These are phyloP conservation scores for Yarrowia porcina DNA, from an alignment of 805 yeast species.

Conservation along the genomic window DNA sequence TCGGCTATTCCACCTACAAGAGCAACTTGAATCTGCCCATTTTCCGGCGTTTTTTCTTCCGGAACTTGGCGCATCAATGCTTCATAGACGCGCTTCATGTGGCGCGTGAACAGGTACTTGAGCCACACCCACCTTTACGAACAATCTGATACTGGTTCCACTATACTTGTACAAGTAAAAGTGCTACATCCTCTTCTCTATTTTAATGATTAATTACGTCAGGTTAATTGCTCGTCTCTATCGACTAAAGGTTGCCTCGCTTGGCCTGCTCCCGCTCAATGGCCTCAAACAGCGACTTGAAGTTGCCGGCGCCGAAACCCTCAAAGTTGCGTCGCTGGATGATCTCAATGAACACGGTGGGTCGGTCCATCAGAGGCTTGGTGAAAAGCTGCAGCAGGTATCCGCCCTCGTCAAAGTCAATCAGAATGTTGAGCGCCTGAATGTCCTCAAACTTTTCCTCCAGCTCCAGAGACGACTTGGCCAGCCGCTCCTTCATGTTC, in stretches of 20 bases:
- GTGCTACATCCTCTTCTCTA: no score
- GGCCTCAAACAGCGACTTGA: conserved; percentile 74
- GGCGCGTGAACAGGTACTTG: background rate
- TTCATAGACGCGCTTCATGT: background rate
- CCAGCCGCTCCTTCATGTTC: conserved; percentile 47
- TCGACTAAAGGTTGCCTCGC: conserved; percentile 54
- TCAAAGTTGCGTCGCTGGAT: conserved; percentile 76
- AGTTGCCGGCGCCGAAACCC: conserved; percentile 89
- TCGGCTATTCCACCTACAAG: background rate
- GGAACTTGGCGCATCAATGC: background rate
- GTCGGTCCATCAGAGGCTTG: conserved; percentile 70
- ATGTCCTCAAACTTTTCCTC: conserved; percentile 53
- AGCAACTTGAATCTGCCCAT: background rate
- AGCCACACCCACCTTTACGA: background rate
- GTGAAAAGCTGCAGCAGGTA: conserved; percentile 79
- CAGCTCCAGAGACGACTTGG: conserved; percentile 45
- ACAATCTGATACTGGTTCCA: no score
- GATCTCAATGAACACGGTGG: conserved; percentile 76
- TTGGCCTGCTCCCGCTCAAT: conserved; percentile 71
- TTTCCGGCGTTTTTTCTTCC: background rate
- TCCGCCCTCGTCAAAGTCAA: conserved; percentile 76
- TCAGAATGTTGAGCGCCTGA: conserved; percentile 50
- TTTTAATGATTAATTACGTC: background rate
- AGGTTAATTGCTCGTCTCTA: conserved; percentile 7
- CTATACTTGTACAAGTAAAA: no score